Evolutionary conservation across 192 early-diverging fungal genomes (phyloP).

Genomic region (Rhizophagus sp.): DNA sequence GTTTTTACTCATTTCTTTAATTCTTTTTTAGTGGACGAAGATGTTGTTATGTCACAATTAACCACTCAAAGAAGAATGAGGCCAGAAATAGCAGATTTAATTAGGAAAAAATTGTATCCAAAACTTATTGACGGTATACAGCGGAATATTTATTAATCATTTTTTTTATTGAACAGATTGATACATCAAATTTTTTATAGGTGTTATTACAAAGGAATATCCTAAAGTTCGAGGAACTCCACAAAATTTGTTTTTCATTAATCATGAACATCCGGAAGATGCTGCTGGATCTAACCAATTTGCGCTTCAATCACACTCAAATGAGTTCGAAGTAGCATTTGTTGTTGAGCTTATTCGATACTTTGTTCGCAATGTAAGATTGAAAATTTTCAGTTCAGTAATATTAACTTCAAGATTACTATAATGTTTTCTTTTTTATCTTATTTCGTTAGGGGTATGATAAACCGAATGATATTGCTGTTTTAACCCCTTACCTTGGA

Average conservation of each 20-base stretch:
- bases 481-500: slow-evolving; percentile 57
- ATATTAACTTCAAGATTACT: neutral
- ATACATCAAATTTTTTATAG: neutral
- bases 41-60: slow-evolving; percentile 6
- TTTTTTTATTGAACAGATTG: neutral
- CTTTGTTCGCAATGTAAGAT: slow-evolving; percentile 41
- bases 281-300: slow-evolving; percentile 28
- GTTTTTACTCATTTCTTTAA: slow-evolving; percentile 47
- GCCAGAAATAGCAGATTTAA: slow-evolving; percentile 46
- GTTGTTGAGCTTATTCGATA: slow-evolving; percentile 41
- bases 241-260: slow-evolving; percentile 49
- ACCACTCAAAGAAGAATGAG: slow-evolving; percentile 52
- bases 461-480: slow-evolving; percentile 48
- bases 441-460: slow-evolving; percentile 39
- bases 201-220: slow-evolving; percentile 25
- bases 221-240: slow-evolving; percentile 47
- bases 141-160: neutral
- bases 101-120: slow-evolving; percentile 49
- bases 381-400: neutral
- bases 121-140: slow-evolving; percentile 41
- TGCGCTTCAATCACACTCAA: slow-evolving; percentile 51
- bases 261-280: slow-evolving; percentile 50
- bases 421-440: neutral
- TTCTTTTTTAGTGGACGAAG: slow-evolving; percentile 34
- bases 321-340: slow-evolving; percentile 53